A percentile compares a stretch with the other conserved stretches of the same genome.
Evolutionary conservation across 257 asterid genomes (phyloP).

Genomic region (Jaltomata sinuosa): DNA sequence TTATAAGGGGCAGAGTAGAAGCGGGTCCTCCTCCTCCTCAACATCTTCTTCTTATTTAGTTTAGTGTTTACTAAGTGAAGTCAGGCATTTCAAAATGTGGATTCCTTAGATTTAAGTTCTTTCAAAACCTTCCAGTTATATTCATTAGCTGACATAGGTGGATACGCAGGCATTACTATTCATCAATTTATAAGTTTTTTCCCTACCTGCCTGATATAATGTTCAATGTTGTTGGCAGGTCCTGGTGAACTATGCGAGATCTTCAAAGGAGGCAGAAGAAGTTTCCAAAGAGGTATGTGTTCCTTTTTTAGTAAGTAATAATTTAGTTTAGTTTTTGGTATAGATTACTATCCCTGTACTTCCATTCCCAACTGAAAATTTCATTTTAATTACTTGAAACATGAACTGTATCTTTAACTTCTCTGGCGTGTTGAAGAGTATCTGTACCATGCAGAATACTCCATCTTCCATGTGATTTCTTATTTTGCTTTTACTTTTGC

Average conservation of each 20-base stretch:
- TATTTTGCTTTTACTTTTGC: background rate
- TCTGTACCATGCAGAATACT: background rate
- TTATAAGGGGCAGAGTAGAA: background rate
- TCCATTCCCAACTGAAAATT: background rate
- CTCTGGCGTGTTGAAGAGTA: background rate
- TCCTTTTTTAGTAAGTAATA: background rate
- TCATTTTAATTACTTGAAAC: background rate
- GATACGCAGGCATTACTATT: background rate
- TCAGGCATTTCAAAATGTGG: background rate
- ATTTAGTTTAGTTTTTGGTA: background rate
- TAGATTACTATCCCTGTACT: background rate
- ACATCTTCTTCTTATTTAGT: background rate
- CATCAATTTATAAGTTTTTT: background rate
- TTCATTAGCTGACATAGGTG: background rate
- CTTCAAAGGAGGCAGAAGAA: conserved; percentile 94
- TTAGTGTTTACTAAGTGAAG: background rate
- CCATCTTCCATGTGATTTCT: background rate
- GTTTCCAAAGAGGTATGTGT: conserved; percentile 50
- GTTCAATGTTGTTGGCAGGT: conserved; percentile 34
- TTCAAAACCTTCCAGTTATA: background rate
- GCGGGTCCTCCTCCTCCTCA: background rate
- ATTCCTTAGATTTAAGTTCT: background rate
- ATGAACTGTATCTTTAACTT: background rate
- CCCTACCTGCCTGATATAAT: background rate
- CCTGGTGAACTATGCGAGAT: conserved; percentile 95